Evolutionary conservation across 768 basidiomycete species (phyloP).

Genomic region (Macrolepiota dolichaula): DNA sequence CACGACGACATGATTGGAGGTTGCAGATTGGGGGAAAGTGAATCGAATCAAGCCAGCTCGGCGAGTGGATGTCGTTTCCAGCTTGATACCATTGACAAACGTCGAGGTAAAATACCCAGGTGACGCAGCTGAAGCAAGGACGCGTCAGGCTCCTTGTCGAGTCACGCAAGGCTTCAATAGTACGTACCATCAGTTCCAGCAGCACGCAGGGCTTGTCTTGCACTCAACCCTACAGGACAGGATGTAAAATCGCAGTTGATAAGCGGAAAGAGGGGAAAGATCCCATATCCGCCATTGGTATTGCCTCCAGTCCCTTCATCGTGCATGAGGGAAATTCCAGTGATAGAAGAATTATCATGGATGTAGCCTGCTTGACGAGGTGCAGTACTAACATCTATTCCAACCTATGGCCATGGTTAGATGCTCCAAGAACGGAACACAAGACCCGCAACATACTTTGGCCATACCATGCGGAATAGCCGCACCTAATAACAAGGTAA

Average conservation of each 20-base stretch:
- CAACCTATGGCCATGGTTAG: conserved; percentile 31
- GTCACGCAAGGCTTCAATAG: background rate
- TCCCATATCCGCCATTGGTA: conserved; percentile 45
- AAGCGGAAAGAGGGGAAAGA: conserved; percentile 48
- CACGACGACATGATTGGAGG: conserved; percentile 47
- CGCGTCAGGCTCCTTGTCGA: background rate
- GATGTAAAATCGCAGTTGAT: conserved; percentile 35
- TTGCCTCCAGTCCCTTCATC: conserved; percentile 56
- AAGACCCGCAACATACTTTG: conserved; percentile 28
- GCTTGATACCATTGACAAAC: conserved; percentile 42
- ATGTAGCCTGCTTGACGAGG: conserved; percentile 51
- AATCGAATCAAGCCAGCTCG: conserved; percentile 59
- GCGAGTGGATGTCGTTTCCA: conserved; percentile 59
- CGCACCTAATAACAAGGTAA: conserved; percentile 23
- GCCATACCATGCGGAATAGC: conserved; percentile 51
- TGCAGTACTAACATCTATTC: conserved; percentile 46
- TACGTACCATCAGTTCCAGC: conserved; percentile 39
- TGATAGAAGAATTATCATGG: conserved; percentile 39
- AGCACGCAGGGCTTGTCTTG: conserved; percentile 37
- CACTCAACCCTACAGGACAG: conserved; percentile 39
- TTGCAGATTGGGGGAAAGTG: conserved; percentile 39
- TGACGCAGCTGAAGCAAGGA: conserved; percentile 30
- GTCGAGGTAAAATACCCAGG: conserved; percentile 50
- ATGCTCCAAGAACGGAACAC: background rate
- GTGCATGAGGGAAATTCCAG: conserved; percentile 49